Base-by-base conservation (phyloP, 108 stramenopile species). In the Skeletonema costatum region DNA sequence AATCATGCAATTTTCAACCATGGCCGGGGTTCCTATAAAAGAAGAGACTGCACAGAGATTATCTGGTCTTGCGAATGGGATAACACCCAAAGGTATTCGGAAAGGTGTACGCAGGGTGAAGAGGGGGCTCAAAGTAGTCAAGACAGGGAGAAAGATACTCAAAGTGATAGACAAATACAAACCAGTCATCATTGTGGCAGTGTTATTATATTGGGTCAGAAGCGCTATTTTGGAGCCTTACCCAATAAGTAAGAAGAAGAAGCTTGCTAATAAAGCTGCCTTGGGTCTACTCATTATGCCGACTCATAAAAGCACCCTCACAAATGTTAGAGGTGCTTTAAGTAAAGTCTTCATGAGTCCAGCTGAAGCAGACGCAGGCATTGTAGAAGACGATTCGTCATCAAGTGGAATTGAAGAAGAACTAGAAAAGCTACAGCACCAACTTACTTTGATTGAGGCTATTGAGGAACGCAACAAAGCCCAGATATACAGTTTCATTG, bases 21-120 rank as follows among this genome's bases (percentile, higher is more conserved):
- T 91, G 87, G 93, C 89, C 4, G 93, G 93, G 11, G 53, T 94
- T 11, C 83, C 85, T 5, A 69, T 95, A 74, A 75, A 74, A 42
- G 78, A 86, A 30, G 64, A 64, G 17, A 85, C 60, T 51, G 88
- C 88, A 25, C 35, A 66, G 33, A 66, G 81, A 71, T 25, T 95
- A 25, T 85, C 84, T 8, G 29, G 17, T 0, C 64, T 91, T 51
- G 86, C 84, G 31, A 81, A 90, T 70, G 80, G 86, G 12, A 74
- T 92, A 7, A 91, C 88, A 41, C 90, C 90, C 16, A 84, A 69
- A 56, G 61, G 72, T 9, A 88, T 95, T 14, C 64, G 76, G 38
- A 71, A 78, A 46, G 86, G 74, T 33, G 78, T 95, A 30, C 70
- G 38, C 13, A 80, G 71, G 10, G 71, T 86, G 0, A 90, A 90